Evolutionary conservation across 257 asterid genomes (phyloP).

Genomic region (Rehmannia glutinosa): DNA sequence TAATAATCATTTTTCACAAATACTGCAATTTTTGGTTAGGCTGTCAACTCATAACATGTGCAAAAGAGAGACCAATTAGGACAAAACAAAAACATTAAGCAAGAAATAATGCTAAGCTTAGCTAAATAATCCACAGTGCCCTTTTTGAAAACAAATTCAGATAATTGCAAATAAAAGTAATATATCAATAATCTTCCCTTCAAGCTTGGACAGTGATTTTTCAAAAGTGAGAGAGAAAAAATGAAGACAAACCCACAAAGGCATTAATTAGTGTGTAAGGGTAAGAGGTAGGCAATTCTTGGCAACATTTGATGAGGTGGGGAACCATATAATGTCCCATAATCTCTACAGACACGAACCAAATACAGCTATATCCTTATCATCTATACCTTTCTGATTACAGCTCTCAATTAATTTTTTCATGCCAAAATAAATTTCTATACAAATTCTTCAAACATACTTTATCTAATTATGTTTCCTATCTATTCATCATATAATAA

Average conservation of each 20-base stretch:
- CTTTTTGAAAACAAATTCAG: background rate
- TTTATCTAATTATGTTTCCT: background rate
- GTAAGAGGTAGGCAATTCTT: constrained; percentile 42
- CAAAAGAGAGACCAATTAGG: constrained; percentile 10
- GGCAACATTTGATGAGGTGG: constrained; percentile 31
- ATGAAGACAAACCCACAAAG: constrained; percentile 25
- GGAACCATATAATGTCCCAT: constrained; percentile 38
- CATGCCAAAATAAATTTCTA: background rate
- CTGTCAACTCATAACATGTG: constrained; percentile 30
- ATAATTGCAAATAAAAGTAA: constrained; percentile 6
- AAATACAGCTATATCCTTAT: constrained; percentile 35
- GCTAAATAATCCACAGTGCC: background rate
- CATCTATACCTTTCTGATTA: constrained; percentile 26
- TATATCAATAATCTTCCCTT: background rate
- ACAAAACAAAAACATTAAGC: background rate
- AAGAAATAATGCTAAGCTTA: background rate
- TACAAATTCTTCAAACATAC: background rate
- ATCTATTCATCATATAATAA: too few relatives aligned
- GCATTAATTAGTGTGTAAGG: constrained; percentile 40
- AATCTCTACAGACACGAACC: constrained; percentile 18
- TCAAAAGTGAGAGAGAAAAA: constrained; percentile 2
- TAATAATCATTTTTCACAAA: constrained; percentile 9
- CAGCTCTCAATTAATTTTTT: constrained; percentile 1
- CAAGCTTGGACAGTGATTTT: background rate
- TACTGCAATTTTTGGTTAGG: constrained; percentile 24